Evolutionary conservation across 768 basidiomycete species (phyloP).

Genomic region (Lepiota brunneoincarnata): DNA sequence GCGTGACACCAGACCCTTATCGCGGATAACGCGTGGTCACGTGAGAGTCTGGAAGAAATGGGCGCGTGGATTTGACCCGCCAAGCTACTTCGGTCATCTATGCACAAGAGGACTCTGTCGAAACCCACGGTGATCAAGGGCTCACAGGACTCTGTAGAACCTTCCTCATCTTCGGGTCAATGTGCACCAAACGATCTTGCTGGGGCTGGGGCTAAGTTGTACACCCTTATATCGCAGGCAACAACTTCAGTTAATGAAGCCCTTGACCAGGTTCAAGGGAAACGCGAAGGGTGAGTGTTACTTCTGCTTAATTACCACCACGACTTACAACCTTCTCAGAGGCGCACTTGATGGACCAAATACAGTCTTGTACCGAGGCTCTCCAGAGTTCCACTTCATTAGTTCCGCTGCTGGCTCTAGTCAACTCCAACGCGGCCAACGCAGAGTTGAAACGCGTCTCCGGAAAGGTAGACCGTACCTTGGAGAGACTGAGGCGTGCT

Average conservation of each 20-base stretch:
- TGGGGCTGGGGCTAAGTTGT: slow-evolving; percentile 1
- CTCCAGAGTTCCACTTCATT: not conserved
- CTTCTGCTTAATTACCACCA: not conserved
- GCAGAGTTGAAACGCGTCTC: slow-evolving; percentile 36
- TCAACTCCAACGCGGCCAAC: slow-evolving; percentile 15
- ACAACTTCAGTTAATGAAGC: not conserved
- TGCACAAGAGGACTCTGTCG: slow-evolving; percentile 9
- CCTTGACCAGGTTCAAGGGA: not conserved
- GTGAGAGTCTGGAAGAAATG: not conserved
- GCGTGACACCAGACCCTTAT: no score
- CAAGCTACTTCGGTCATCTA: not conserved
- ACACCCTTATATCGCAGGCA: slow-evolving; percentile 1
- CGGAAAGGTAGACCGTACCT: slow-evolving; percentile 55
- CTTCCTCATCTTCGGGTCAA: slow-evolving; percentile 3
- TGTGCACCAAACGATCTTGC: slow-evolving; percentile 1
- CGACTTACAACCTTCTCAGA: not conserved
- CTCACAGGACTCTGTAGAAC: not conserved
- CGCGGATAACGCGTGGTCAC: slow-evolving; percentile 7
- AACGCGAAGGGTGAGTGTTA: not conserved
- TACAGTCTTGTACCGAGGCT: not conserved
- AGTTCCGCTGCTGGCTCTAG: not conserved
- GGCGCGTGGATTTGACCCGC: no score
- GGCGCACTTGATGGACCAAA: not conserved
- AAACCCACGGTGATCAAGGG: not conserved
- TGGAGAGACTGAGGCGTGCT: slow-evolving; percentile 58